phyloP scores from a whole-genome alignment of 805 yeast genomes.

The Starmerella gropengiesseri region DNA sequence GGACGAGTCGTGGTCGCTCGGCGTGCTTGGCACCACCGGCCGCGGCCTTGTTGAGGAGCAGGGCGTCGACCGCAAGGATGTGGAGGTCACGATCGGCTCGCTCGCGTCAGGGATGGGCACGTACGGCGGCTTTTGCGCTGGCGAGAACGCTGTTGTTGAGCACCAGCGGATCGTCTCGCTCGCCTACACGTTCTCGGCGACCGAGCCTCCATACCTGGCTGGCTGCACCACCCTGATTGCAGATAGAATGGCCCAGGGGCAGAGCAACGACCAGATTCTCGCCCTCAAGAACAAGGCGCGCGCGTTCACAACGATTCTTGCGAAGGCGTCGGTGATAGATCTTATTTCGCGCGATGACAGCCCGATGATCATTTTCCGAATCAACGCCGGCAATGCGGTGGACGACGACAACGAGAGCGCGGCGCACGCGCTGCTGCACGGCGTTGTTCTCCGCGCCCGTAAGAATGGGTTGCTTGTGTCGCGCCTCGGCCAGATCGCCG shows the following conservation, averaged over 20 bases:
- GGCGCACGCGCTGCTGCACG: conserved; percentile 55
- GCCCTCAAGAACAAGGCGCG: conserved; percentile 21
- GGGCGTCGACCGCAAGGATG: conserved; percentile 52
- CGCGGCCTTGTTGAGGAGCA: conserved; percentile 74
- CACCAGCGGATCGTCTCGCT: conserved; percentile 85
- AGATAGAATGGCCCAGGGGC: conserved; percentile 27
- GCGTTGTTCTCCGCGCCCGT: conserved; percentile 49
- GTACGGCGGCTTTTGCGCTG: conserved; percentile 91
- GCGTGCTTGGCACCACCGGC: conserved; percentile 76
- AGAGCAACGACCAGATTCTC: conserved; percentile 24
- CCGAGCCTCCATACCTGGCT: conserved; percentile 87
- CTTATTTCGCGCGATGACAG: conserved; percentile 50
- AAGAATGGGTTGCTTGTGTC: conserved; percentile 47
- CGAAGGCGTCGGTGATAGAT: conserved; percentile 31
- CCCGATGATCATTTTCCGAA: conserved; percentile 58
- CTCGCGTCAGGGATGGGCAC: conserved; percentile 72
- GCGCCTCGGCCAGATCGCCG: conserved; percentile 52
- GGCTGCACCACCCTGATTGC: conserved; percentile 24
- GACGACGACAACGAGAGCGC: conserved; percentile 27
- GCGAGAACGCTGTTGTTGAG: conserved; percentile 67
- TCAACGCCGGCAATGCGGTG: conserved; percentile 35
- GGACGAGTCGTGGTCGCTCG: conserved; percentile 81
- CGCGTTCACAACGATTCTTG: conserved; percentile 15
- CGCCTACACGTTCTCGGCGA: conserved; percentile 89
- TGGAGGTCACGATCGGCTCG: conserved; percentile 81